A percentile compares a stretch with the other conserved stretches of the same genome.
Conservation (phyloP, 2,329 filamentous ascomycete genomes). For the Stemphylium lycopersici region DNA sequence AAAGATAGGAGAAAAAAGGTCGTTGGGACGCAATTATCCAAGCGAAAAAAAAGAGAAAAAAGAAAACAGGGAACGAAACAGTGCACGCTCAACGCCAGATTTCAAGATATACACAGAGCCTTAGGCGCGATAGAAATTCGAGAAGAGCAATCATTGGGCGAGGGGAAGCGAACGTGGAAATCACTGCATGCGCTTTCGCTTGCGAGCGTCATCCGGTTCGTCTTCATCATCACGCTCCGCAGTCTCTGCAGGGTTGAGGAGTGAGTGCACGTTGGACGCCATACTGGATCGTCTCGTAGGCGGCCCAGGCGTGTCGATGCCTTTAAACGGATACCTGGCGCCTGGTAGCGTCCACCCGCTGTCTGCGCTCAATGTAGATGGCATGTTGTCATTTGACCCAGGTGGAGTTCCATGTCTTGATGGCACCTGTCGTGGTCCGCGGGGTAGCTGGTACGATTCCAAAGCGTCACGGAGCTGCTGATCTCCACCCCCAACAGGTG, state of each 20-base stretch:
- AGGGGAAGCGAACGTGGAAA: no score
- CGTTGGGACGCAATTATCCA: neutral
- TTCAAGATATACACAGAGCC: neutral
- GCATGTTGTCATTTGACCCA: constrained; percentile 55
- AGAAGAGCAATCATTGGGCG: neutral
- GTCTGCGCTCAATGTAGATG: constrained; percentile 58
- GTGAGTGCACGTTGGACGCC: constrained; percentile 71
- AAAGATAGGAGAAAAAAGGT: neutral
- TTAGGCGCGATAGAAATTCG: neutral
- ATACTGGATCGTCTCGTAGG: constrained; percentile 73
- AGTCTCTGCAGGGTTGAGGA: constrained; percentile 72
- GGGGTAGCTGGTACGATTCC: constrained; percentile 70
- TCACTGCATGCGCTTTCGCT: constrained; percentile 58
- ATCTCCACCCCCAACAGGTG: constrained; percentile 57
- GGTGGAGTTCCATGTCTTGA: constrained; percentile 63
- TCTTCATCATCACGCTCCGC: constrained; percentile 70
- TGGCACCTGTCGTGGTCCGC: constrained; percentile 56
- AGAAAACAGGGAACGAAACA: no score
- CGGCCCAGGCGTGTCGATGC: constrained; percentile 60
- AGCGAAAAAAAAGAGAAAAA: no score
- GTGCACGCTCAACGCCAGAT: neutral
- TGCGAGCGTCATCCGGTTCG: constrained; percentile 65
- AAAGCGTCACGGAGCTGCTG: constrained; percentile 75
- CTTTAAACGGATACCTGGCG: constrained; percentile 56
- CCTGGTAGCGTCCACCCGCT: constrained; percentile 63